These are phyloP conservation scores for Umbelopsis sp. DNA, from an alignment of 371 early-diverging fungal species.

Conservation along the genomic window DNA sequence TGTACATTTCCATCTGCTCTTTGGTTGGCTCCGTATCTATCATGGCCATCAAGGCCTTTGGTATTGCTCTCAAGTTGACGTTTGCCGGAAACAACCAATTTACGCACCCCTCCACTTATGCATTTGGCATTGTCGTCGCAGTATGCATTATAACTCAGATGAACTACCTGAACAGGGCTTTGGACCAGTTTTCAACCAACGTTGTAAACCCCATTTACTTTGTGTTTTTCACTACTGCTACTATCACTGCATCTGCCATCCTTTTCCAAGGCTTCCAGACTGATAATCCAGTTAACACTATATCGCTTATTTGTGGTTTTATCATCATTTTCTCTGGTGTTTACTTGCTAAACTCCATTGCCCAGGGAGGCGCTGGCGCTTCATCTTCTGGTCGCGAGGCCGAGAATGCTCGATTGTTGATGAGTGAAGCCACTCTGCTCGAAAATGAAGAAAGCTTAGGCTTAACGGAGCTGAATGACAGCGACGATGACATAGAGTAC, in stretches of 20 bases:
- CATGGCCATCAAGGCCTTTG: constrained; percentile 90
- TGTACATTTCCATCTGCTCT: constrained; percentile 91
- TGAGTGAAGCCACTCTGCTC: constrained; percentile 57
- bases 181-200: constrained; percentile 88
- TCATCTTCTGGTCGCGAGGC: constrained; percentile 21
- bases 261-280: constrained; percentile 87
- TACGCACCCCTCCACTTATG: constrained; percentile 81
- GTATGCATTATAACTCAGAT: constrained; percentile 89
- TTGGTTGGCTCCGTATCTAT: constrained; percentile 89
- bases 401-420: constrained; percentile 37
- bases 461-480: constrained; percentile 47
- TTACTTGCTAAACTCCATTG: constrained; percentile 64
- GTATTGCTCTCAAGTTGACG: constrained; percentile 88
- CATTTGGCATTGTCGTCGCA: constrained; percentile 81
- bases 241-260: constrained; percentile 85
- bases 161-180: constrained; percentile 96
- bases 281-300: constrained; percentile 72
- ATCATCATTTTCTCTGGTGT: constrained; percentile 91
- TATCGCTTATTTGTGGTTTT: constrained; percentile 87
- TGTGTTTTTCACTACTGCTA: constrained; percentile 92
- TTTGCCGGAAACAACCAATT: constrained; percentile 92
- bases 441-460: constrained; percentile 62
- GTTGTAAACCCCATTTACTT: constrained; percentile 91
- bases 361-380: constrained; percentile 36
- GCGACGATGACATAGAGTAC: constrained; percentile 28